These are phyloP conservation scores for Tagetes erecta DNA, from an alignment of 129 eudicot genomes.

Conservation along the genomic window DNA sequence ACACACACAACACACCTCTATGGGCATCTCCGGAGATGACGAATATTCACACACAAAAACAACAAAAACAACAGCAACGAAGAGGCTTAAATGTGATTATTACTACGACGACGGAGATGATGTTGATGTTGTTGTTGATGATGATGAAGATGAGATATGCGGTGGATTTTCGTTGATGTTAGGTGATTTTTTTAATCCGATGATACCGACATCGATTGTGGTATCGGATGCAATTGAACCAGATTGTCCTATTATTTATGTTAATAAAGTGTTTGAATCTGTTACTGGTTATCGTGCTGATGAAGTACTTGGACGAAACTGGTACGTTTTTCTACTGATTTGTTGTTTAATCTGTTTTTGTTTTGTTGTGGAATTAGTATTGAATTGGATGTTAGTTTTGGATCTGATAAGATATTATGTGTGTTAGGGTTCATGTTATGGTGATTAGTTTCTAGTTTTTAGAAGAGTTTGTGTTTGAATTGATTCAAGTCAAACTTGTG, in stretches of 20 bases:
- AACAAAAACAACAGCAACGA: conserved; percentile 17
- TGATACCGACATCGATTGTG: conserved; percentile 68
- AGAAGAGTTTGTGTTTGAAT: neutral
- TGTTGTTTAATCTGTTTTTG: neutral
- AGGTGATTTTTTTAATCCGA: conserved; percentile 51
- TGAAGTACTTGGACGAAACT: conserved; percentile 87
- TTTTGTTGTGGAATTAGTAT: conserved; percentile 17
- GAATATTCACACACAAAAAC: conserved; percentile 6
- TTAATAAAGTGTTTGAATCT: conserved; percentile 72
- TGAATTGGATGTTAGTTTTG: neutral
- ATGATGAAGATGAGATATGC: conserved; percentile 27
- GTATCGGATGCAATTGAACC: conserved; percentile 86
- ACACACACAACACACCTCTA: neutral
- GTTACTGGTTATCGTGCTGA: conserved; percentile 92
- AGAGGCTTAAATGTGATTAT: conserved; percentile 50
- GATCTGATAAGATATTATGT: neutral
- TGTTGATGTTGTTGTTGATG: conserved; percentile 1
- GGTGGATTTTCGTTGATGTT: conserved; percentile 31
- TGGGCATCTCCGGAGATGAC: conserved; percentile 38
- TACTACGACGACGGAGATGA: conserved; percentile 10
- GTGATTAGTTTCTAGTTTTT: neutral
- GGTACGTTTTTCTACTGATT: conserved; percentile 38
- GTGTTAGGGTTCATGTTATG: conserved; percentile 1
- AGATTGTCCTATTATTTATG: conserved; percentile 81
- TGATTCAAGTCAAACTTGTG: neutral